A percentile compares a stretch with the other conserved stretches of the same genome.
phyloP scores from a whole-genome alignment of 352 stramenopile genomes.

The Globisporangium sylvaticum region DNA sequence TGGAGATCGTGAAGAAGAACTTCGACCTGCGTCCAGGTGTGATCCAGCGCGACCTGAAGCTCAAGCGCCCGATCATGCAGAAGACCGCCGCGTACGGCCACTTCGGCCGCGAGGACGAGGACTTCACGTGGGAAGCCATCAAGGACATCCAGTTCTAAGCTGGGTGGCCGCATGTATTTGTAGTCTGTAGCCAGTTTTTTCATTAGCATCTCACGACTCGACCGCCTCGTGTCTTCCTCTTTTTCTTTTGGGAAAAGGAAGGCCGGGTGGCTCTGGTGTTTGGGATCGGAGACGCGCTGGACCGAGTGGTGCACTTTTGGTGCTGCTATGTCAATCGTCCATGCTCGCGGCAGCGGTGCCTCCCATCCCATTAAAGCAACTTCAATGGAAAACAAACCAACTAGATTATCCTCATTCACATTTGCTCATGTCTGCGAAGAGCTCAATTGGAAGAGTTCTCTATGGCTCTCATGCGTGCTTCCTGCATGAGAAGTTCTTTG shows the following conservation, averaged over 20 bases:
- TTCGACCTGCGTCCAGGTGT: slow-evolving; percentile 98
- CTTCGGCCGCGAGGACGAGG: slow-evolving; percentile 97
- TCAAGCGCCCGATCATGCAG: slow-evolving; percentile 96
- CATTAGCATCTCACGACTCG: slow-evolving; percentile 23
- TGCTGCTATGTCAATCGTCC: slow-evolving; percentile 36
- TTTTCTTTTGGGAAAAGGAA: slow-evolving; percentile 27
- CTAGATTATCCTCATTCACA: slow-evolving; percentile 29
- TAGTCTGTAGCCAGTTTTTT: slow-evolving; percentile 35
- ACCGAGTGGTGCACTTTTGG: slow-evolving; percentile 36
- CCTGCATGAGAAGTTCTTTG: neutral
- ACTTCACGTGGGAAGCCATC: slow-evolving; percentile 99
- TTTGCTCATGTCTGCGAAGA: neutral
- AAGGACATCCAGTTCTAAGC: slow-evolving; percentile 89
- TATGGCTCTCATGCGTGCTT: neutral
- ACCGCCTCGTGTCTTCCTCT: slow-evolving; percentile 24
- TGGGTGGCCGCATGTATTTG: slow-evolving; percentile 24
- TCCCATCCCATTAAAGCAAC: slow-evolving; percentile 26
- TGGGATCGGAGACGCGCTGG: slow-evolving; percentile 15
- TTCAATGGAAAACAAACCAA: slow-evolving; percentile 29
- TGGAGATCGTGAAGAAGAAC: slow-evolving; percentile 98
- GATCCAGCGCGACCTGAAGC: slow-evolving; percentile 97
- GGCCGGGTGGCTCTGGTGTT: slow-evolving; percentile 24
- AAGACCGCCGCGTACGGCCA: slow-evolving; percentile 99
- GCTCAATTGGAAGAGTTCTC: neutral
- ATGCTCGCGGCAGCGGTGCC: slow-evolving; percentile 21